Conservation (phyloP, 352 stramenopile genomes). For the Phytophthora boehmeriae region DNA sequence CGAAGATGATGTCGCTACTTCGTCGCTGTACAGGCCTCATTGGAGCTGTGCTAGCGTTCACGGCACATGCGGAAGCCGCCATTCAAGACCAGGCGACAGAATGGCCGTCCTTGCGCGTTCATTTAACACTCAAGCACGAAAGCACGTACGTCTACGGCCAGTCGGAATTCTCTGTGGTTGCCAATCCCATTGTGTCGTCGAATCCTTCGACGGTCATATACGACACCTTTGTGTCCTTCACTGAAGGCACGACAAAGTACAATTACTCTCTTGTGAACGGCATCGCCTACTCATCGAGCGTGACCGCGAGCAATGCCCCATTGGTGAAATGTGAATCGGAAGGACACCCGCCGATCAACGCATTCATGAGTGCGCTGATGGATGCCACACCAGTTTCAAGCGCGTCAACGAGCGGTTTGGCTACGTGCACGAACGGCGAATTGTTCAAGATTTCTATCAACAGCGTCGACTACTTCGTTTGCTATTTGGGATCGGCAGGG, state of each 20-base stretch:
- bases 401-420: conserved; percentile 3
- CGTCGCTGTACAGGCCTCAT: too few species aligned
- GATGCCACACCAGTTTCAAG: conserved; percentile 14
- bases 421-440: conserved; percentile 23
- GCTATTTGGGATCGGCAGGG: conserved; percentile 10
- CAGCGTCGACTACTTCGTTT: conserved; percentile 32
- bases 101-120: conserved; percentile 10
- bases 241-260: conserved; percentile 18
- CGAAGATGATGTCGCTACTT: too few species aligned
- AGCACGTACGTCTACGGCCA: conserved; percentile 34
- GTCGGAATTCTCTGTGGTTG: conserved; percentile 37
- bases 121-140: conserved; percentile 38
- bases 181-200: conserved; percentile 20
- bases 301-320: background rate
- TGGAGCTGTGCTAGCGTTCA: too few species aligned
- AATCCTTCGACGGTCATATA: conserved; percentile 26
- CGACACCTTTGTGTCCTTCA: conserved; percentile 29
- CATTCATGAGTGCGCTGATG: conserved; percentile 25
- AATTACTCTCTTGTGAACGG: conserved; percentile 37
- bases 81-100: background rate
- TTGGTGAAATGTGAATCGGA: conserved; percentile 16
- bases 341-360: conserved; percentile 27
- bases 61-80: too few species aligned
- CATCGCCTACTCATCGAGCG: conserved; percentile 23
- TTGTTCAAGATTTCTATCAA: conserved; percentile 33